Evolutionary conservation across 352 stramenopile species (phyloP), one percentile per base, ranked within the genome.

Genomic region (Phytophthora citrophthora): DNA sequence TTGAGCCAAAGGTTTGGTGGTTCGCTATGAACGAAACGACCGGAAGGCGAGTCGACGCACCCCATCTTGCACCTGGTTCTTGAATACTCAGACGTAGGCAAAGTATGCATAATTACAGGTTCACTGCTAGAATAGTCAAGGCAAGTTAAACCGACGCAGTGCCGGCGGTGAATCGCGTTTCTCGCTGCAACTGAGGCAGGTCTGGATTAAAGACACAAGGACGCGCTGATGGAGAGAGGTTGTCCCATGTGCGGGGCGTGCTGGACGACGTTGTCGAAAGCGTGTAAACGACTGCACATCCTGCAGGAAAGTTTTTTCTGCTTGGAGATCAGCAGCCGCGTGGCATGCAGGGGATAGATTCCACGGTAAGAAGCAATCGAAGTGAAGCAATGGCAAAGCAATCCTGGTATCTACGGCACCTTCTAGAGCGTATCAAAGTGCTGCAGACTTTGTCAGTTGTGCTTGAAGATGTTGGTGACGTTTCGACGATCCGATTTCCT

Each of bases 251-350:
- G 29, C 9, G 29, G 9, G 29, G 29, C 29, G 9, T 34, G 29
- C 29, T 34, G 46, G 52, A 40, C 12, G 50, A 34, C 24, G 16
- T 43, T 64, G 38, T 7, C 54, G 20, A 26, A 16, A 27, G 10
- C 39, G 24, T 50, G 56, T 50, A 39, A 29, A 64, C 56, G 38
- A 64, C 39, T 61, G 52, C 60, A 68, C 52, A 68, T 62, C 60
- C 26, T 56, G n/a, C 24, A 31, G 51, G 60, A 68, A 51, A 62
- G 34, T 51, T 61, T 65, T 20, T 67, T 60, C 50, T 67, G 59
- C 59, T 67, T 67, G 59, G 59, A 50, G 50, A 18, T 49, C 48
- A 58, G 56, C 36, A 56, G 46, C 55, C 45, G 53, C 26, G 58
- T 39, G 51, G 56, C 34, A 55, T 36, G 44, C 44, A 41, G 23